Evolutionary conservation across 1,284 basidiomycete genomes (phyloP).

Genomic region (Cerrena zonata): DNA sequence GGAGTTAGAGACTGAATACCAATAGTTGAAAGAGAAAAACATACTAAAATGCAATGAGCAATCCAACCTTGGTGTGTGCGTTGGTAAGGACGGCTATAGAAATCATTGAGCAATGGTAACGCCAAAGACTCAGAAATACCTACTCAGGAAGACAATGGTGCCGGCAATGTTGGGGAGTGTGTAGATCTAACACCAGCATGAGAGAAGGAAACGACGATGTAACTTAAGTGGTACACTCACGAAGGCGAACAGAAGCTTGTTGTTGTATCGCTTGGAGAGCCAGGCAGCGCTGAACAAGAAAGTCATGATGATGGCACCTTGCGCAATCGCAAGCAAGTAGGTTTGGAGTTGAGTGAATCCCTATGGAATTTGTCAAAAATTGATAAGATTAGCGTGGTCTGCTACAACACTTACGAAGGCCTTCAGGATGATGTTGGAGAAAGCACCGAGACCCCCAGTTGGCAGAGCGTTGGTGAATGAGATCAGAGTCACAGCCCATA

Average conservation of each 20-base stretch:
- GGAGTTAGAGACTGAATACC: slow-evolving; percentile 4
- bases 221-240: slow-evolving; percentile 22
- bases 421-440: slow-evolving; percentile 46
- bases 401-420: slow-evolving; percentile 32
- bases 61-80: slow-evolving; percentile 40
- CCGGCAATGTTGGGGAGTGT: slow-evolving; percentile 45
- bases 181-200: slow-evolving; percentile 30
- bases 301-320: slow-evolving; percentile 43
- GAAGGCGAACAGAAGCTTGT: slow-evolving; percentile 40
- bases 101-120: background rate
- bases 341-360: slow-evolving; percentile 46
- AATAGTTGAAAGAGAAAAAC: slow-evolving; percentile 15
- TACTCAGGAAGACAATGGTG: slow-evolving; percentile 44
- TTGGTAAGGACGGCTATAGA: slow-evolving; percentile 33
- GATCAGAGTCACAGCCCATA: slow-evolving; percentile 40
- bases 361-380: slow-evolving; percentile 15
- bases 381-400: slow-evolving; percentile 3
- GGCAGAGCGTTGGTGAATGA: slow-evolving; percentile 51
- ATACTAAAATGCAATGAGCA: slow-evolving; percentile 46
- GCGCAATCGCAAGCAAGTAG: slow-evolving; percentile 46
- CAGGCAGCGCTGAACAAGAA: slow-evolving; percentile 44
- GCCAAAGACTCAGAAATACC: slow-evolving; percentile 4
- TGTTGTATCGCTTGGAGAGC: slow-evolving; percentile 37
- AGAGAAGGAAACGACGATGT: background rate
- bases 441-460: slow-evolving; percentile 48